phyloP scores from a whole-genome alignment of 495 filamentous ascomycete genomes.

The Aspergillus funiculosus region DNA sequence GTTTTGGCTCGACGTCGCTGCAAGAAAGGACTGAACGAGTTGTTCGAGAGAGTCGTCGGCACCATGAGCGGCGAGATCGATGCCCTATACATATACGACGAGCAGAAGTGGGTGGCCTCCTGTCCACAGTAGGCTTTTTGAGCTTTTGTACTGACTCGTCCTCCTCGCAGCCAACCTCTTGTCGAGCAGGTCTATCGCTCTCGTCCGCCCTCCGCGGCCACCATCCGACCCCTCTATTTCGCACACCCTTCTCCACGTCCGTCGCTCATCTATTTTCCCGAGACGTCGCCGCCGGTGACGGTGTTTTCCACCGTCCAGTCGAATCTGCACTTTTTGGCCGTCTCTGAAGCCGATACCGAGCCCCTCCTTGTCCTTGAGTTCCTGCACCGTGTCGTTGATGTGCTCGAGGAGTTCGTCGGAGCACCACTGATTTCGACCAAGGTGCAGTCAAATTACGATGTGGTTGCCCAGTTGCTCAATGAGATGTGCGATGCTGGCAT shows the following conservation, averaged over 20 bases:
- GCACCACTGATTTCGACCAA: slow-evolving; percentile 79
- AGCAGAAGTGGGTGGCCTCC: slow-evolving; percentile 61
- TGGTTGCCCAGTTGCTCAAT: slow-evolving; percentile 84
- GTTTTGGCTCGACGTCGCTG: not conserved
- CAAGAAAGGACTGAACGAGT: not conserved
- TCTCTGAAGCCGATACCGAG: slow-evolving; percentile 76
- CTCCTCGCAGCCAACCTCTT: slow-evolving; percentile 47
- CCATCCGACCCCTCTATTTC: slow-evolving; percentile 81
- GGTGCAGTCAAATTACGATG: slow-evolving; percentile 86
- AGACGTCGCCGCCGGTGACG: slow-evolving; percentile 77
- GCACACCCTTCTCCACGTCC: slow-evolving; percentile 77
- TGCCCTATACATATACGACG: slow-evolving; percentile 94
- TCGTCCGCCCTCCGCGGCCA: slow-evolving; percentile 68
- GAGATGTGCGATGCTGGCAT: slow-evolving; percentile 96
- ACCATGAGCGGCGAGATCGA: slow-evolving; percentile 82
- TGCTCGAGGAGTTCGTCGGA: slow-evolving; percentile 90
- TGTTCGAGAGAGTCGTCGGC: slow-evolving; percentile 13
- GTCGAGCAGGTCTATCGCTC: slow-evolving; percentile 66
- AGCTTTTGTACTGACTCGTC: slow-evolving; percentile 13
- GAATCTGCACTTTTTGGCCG: slow-evolving; percentile 80
- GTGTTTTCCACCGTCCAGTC: slow-evolving; percentile 83
- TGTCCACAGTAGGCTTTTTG: not conserved
- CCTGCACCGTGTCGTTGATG: slow-evolving; percentile 87
- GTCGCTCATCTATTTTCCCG: slow-evolving; percentile 76
- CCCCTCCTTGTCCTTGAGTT: slow-evolving; percentile 95